Evolutionary conservation across 768 basidiomycete species (phyloP), one percentile per base, ranked within the genome.

Genomic region (Suillus occidentalis): DNA sequence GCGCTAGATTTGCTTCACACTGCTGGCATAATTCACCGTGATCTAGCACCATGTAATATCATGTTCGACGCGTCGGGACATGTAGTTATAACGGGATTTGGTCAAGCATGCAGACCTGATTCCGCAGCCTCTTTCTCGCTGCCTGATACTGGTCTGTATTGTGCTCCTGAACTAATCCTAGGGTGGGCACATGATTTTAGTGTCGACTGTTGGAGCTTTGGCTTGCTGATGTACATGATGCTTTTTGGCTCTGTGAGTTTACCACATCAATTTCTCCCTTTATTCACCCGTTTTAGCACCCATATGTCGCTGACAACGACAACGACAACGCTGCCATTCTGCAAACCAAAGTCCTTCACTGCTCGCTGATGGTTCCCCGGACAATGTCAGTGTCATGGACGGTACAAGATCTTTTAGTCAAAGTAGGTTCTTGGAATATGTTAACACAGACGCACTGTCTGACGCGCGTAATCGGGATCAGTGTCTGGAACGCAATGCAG

Each of bases 131-230:
- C 10, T 47, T 57, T 47, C 49, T 47, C 63, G 22, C 12, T 25
- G 5, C 59, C 63, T 49, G 60, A 58, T 10, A 65, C 63, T 39
- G 52, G 64, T 39, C 70, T 69, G 49, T 85, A 82, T 68, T 77
- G 75, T 25, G 84, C 87, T 5, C 87, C 87, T 1, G 87, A 88
- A 66, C 65, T 85, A 0, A 65, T 86, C 14, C 74, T 88, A 10
- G 83, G 83, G 0, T 89, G 87, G 87, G 69, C 76, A 18, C 81
- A 85, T 61, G 83, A 85, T 66, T 75, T 70, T 28, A 75, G 80
- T 16, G 84, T 85, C 22, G 87, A 89, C 72, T 83, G 80, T 67
- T 89, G 87, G 87, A 82, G 82, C 0, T 86, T 88, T 65, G 87
- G 87, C 4, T 70, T 84, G 69, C 63, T 85, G 43, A 62, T 88